Percentiles rank a stretch among this genome's conserved stretches.
phyloP scores from a whole-genome alignment of 2,329 filamentous ascomycete genomes.

The Nothophaeocryptopus gaeumannii region DNA sequence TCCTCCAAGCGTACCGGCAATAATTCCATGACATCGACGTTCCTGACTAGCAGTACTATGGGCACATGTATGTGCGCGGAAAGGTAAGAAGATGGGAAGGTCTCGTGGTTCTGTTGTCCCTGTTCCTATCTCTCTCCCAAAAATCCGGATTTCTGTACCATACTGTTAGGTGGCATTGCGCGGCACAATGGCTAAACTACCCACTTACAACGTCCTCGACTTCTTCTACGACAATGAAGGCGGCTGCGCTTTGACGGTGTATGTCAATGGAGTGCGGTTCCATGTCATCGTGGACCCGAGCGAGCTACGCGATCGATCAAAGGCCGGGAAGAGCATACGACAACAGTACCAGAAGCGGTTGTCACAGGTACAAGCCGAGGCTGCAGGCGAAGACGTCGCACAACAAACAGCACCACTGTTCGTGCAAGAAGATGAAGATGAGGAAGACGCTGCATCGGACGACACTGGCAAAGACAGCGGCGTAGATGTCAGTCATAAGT shows the following conservation, averaged over 20 bases:
- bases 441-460: constrained; percentile 17
- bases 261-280: constrained; percentile 32
- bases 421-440: constrained; percentile 21
- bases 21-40: constrained; percentile 14
- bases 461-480: constrained; percentile 27
- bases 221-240: constrained; percentile 35
- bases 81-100: background rate
- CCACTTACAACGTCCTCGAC: constrained; percentile 31
- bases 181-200: constrained; percentile 20
- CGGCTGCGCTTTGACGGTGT: constrained; percentile 33
- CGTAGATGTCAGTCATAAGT: constrained; percentile 23
- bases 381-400: constrained; percentile 11
- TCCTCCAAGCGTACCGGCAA: constrained; percentile 9
- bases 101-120: background rate
- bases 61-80: background rate
- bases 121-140: background rate
- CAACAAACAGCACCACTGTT: constrained; percentile 19
- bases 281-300: constrained; percentile 34
- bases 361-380: constrained; percentile 21
- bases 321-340: constrained; percentile 20
- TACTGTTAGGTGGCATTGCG: background rate
- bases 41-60: constrained; percentile 12
- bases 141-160: background rate
- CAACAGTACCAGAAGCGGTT: constrained; percentile 28
- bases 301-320: constrained; percentile 22